These are phyloP conservation scores for Endocarpon pusillum DNA, from an alignment of 495 filamentous ascomycete species.

Conservation along the genomic window DNA sequence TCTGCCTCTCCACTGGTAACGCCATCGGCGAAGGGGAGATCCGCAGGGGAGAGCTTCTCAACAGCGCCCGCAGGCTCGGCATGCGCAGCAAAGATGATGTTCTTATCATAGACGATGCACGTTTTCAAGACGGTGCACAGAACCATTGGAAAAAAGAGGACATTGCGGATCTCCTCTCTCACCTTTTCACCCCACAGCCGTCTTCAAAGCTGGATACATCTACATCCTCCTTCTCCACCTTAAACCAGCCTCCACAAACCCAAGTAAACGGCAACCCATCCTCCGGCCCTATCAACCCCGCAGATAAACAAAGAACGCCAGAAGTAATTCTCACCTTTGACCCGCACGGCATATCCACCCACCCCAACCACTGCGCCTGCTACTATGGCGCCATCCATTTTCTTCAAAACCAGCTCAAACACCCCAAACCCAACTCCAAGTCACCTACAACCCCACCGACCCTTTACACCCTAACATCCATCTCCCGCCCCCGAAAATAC, in stretches of 20 bases:
- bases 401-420: conserved; percentile 40
- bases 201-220: not conserved
- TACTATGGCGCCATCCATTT: conserved; percentile 69
- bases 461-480: conserved; percentile 64
- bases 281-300: conserved; percentile 25
- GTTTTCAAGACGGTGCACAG: conserved; percentile 80
- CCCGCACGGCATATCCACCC: conserved; percentile 53
- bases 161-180: conserved; percentile 48
- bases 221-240: conserved; percentile 14
- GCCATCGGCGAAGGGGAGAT: conserved; percentile 73
- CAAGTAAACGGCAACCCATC: conserved; percentile 11
- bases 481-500: conserved; percentile 65
- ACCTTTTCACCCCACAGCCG: conserved; percentile 47
- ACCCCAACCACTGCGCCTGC: conserved; percentile 82
- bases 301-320: conserved; percentile 49
- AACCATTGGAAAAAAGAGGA: conserved; percentile 50
- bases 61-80: conserved; percentile 59
- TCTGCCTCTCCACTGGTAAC: conserved; percentile 78
- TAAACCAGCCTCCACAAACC: conserved; percentile 13
- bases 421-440: conserved; percentile 39
- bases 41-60: conserved; percentile 65
- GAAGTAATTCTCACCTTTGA: conserved; percentile 87
- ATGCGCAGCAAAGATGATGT: conserved; percentile 57
- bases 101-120: conserved; percentile 59
- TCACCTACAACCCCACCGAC: conserved; percentile 60